Conservation (phyloP, 2,329 filamentous ascomycete genomes). For the Xylariaceae sp. region DNA sequence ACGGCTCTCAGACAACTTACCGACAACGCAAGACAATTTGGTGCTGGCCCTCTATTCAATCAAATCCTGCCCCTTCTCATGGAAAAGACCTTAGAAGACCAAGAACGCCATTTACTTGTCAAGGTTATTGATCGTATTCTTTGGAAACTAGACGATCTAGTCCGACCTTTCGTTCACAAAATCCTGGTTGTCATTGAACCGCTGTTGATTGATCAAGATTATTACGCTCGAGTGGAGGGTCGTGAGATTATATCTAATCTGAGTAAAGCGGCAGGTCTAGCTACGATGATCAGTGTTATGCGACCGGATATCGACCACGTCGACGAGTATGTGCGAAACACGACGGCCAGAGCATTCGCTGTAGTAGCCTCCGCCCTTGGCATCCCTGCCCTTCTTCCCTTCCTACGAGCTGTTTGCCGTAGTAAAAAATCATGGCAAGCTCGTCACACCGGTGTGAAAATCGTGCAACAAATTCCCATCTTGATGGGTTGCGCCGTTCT, state of each 20-base stretch:
- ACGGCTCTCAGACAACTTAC: constrained; percentile 95
- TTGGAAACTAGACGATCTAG: constrained; percentile 96
- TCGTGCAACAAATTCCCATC: constrained; percentile 97
- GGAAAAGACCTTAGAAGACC: constrained; percentile 96
- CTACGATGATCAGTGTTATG: constrained; percentile 99
- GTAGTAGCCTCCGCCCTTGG: constrained; percentile 94
- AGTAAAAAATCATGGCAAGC: constrained; percentile 99
- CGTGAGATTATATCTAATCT: constrained; percentile 98
- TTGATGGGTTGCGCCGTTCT: constrained; percentile 97
- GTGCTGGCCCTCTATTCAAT: constrained; percentile 89
- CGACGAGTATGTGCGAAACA: constrained; percentile 97
- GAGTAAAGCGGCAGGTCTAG: constrained; percentile 90
- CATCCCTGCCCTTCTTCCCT: constrained; percentile 90
- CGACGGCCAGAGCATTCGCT: constrained; percentile 91
- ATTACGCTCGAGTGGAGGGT: constrained; percentile 96
- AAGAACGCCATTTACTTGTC: constrained; percentile 95
- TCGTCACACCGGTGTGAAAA: constrained; percentile 96
- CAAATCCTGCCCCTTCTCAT: constrained; percentile 95
- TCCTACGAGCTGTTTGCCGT: constrained; percentile 89
- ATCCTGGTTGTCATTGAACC: constrained; percentile 98
- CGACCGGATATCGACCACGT: constrained; percentile 97
- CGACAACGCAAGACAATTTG: constrained; percentile 94
- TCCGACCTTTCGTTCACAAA: constrained; percentile 95
- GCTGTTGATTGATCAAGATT: constrained; percentile 98
- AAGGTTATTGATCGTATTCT: constrained; percentile 98